Percentiles rank a stretch among this genome's conserved stretches.
Conservation (phyloP, 345 rosid species). For the Hibiscus syriacus region DNA sequence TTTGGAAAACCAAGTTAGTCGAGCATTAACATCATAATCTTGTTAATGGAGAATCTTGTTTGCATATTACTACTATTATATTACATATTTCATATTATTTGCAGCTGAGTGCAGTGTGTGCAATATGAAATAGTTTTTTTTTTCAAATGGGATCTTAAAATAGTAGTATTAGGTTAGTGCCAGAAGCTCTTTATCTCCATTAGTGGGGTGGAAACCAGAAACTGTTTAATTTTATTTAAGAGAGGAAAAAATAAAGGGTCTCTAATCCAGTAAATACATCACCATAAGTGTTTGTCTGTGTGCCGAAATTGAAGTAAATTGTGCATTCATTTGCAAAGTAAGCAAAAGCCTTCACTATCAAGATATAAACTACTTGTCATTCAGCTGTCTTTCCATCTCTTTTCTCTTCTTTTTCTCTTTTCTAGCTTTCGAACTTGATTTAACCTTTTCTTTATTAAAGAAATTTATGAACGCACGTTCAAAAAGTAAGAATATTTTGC, state of each 20-base stretch:
- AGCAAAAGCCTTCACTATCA: background rate
- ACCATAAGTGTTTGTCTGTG: background rate
- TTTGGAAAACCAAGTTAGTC: background rate
- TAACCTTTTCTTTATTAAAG: too few relatives aligned
- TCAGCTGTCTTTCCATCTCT: too few relatives aligned
- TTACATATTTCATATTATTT: background rate
- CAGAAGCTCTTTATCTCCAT: background rate
- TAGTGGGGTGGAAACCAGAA: background rate
- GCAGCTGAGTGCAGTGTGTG: background rate
- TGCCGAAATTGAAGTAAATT: background rate
- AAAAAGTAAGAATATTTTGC: too few relatives aligned
- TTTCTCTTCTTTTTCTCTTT: too few relatives aligned
- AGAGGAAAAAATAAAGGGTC: background rate
- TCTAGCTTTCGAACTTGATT: too few relatives aligned
- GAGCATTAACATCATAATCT: background rate
- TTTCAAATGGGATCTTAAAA: background rate
- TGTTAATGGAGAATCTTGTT: conserved; percentile 3
- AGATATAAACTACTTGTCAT: too few relatives aligned
- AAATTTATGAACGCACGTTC: too few relatives aligned
- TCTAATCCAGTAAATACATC: background rate
- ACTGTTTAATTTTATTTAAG: too few relatives aligned
- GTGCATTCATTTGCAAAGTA: too few relatives aligned
- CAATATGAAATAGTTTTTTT: background rate
- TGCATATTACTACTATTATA: background rate
- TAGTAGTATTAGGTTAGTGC: background rate